Base-by-base conservation (phyloP, 177 flowering plant species). In the Tripterygium wilfordii region DNA sequence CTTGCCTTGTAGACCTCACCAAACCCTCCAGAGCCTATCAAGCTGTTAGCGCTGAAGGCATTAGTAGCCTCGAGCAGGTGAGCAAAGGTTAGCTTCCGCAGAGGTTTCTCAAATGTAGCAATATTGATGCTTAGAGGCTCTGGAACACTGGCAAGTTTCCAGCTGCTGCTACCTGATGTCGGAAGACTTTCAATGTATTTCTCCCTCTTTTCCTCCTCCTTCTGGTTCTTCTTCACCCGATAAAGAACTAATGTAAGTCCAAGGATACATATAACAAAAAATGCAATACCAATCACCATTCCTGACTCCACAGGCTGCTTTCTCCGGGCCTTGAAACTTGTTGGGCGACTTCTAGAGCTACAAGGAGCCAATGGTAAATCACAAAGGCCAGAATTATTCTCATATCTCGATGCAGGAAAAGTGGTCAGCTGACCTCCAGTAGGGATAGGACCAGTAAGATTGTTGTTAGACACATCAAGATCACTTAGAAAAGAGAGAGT, bases 31-130 rank as follows among this genome's bases (percentile, higher is more conserved):
- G 83, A 60, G 3, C 95, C 95, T 30, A 83, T 81, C 61, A 80
- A 40, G 58, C 80, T 87, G 14, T 79, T 80, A 3, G 81, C 69
- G 23, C 88, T 79, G 69, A 90, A 90, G 15, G 95, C 96, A 36
- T 90, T 82, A 4, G 97, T 90, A 33, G 96, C 97, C 61, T 82
- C 95, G 1, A 87, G 83, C n/a, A 90, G 69, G 53, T 90, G 82
- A 1, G 83, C 94, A 53, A 87, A 84, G 2, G 96, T 87, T 42
- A 90, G 70, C 70, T 87, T 87, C 58, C 85, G 51, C 47, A 90
- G 51, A 2, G 97, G 96, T 63, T 82, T 87, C 70, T 89, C 96
- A 41, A 86, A 86, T 16, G 96, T 79, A 27, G 95, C 94, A 27
- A 86, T 64, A 42, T 80, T 89, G 56, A 89, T 89, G 78, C 88